These are phyloP conservation scores for Daldinia sp. DNA, from an alignment of 2,329 filamentous ascomycete genomes.

Conservation along the genomic window DNA sequence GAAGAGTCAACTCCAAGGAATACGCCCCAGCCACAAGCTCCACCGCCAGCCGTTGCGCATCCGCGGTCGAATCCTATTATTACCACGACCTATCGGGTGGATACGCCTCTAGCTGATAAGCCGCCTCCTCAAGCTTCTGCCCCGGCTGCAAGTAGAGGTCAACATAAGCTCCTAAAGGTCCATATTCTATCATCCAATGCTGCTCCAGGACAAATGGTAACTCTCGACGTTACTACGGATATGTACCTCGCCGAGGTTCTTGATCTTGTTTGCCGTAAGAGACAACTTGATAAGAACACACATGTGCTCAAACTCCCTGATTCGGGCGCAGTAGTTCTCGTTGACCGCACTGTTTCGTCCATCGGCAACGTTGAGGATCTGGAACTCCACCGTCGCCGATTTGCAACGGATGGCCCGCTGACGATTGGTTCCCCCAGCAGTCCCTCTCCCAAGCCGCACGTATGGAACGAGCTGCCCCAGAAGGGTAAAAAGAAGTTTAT, in stretches of 20 bases:
- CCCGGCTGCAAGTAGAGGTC: constrained; percentile 65
- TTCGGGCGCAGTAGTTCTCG: constrained; percentile 78
- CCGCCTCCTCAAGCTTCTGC: constrained; percentile 62
- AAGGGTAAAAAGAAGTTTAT: constrained; percentile 68
- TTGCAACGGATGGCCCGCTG: constrained; percentile 78
- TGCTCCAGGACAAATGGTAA: constrained; percentile 78
- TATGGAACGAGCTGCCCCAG: constrained; percentile 60
- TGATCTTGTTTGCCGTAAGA: constrained; percentile 80
- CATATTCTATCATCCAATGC: constrained; percentile 78
- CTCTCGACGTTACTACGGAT: constrained; percentile 81
- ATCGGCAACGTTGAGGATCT: constrained; percentile 81
- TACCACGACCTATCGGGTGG: constrained; percentile 69
- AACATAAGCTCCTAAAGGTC: constrained; percentile 77
- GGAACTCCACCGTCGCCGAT: constrained; percentile 79
- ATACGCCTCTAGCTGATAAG: constrained; percentile 67
- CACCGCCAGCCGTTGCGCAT: constrained; percentile 49
- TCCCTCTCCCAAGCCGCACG: constrained; percentile 74
- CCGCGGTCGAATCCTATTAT: constrained; percentile 70
- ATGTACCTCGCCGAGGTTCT: constrained; percentile 87
- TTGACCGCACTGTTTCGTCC: constrained; percentile 82
- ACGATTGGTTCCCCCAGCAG: constrained; percentile 77
- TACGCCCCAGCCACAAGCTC: constrained; percentile 60
- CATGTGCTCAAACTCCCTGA: constrained; percentile 83
- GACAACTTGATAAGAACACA: constrained; percentile 81
- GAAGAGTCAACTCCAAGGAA: constrained; percentile 61